phyloP scores from a whole-genome alignment of 2,329 filamentous ascomycete species.

The Aspergillus quadricinctus region DNA sequence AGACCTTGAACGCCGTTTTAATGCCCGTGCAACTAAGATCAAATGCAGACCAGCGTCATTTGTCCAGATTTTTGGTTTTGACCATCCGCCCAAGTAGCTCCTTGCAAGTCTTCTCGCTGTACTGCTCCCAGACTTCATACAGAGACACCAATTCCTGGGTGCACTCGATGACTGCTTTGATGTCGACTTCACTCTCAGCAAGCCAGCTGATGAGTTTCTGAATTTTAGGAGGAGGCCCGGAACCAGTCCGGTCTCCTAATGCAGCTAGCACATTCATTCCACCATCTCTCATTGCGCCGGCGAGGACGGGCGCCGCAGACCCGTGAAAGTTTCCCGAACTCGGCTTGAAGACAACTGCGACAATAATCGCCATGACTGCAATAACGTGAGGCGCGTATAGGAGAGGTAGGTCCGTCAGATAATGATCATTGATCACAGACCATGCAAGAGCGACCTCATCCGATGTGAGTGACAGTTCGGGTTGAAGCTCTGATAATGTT shows the following conservation, averaged over 20 bases:
- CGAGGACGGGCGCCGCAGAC: slow-evolving; percentile 29
- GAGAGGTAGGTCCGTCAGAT: slow-evolving; percentile 84
- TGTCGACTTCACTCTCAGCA: slow-evolving; percentile 79
- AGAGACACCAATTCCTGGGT: slow-evolving; percentile 88
- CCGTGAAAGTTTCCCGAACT: slow-evolving; percentile 41
- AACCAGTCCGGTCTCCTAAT: slow-evolving; percentile 27
- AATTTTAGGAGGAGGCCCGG: slow-evolving; percentile 39
- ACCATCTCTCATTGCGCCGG: slow-evolving; percentile 34
- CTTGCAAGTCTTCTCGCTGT: slow-evolving; percentile 61
- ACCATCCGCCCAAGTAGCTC: slow-evolving; percentile 60
- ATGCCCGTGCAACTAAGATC: not conserved
- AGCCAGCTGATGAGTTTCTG: slow-evolving; percentile 73
- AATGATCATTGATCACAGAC: slow-evolving; percentile 86
- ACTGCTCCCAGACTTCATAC: slow-evolving; percentile 71
- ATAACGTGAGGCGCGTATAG: slow-evolving; percentile 82
- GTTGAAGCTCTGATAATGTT: slow-evolving; percentile 66
- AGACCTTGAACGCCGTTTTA: not conserved
- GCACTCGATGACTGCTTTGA: slow-evolving; percentile 79
- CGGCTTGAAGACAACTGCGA: slow-evolving; percentile 77
- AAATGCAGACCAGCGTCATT: slow-evolving; percentile 31
- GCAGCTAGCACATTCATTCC: slow-evolving; percentile 31
- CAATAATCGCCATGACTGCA: slow-evolving; percentile 78
- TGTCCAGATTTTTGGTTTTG: slow-evolving; percentile 56
- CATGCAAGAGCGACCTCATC: slow-evolving; percentile 76
- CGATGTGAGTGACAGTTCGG: slow-evolving; percentile 64